Conservation (phyloP, 1,284 basidiomycete species). For the Phlebopus sp. region DNA sequence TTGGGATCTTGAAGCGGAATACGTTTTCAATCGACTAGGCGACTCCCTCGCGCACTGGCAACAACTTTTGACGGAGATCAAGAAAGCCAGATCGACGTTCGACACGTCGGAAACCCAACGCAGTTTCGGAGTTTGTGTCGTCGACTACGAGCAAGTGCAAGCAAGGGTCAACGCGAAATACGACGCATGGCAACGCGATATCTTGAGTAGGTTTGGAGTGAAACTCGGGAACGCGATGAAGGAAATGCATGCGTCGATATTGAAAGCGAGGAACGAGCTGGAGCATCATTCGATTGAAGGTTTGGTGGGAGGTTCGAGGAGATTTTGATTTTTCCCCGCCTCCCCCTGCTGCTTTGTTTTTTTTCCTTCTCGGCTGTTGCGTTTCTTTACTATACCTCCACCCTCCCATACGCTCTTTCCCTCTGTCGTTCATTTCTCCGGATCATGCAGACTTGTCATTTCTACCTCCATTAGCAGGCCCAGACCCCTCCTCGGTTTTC, state of each 20-base stretch:
- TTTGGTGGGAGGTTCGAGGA: slow-evolving; percentile 44
- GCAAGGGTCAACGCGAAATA: slow-evolving; percentile 97
- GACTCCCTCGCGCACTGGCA: slow-evolving; percentile 94
- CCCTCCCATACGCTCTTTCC: slow-evolving; percentile 4
- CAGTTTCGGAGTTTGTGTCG: slow-evolving; percentile 88
- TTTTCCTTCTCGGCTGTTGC: not conserved
- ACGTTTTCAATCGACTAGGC: slow-evolving; percentile 92
- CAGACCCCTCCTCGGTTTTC: not conserved
- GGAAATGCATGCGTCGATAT: slow-evolving; percentile 90
- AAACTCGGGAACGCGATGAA: slow-evolving; percentile 95
- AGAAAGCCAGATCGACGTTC: slow-evolving; percentile 93
- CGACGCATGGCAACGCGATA: slow-evolving; percentile 96
- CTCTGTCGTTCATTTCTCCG: slow-evolving; percentile 12
- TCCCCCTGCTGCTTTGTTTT: too few species aligned
- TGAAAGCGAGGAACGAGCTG: slow-evolving; percentile 91
- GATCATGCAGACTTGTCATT: slow-evolving; percentile 1
- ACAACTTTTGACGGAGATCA: slow-evolving; percentile 92
- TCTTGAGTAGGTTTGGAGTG: slow-evolving; percentile 86
- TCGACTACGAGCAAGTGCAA: slow-evolving; percentile 98
- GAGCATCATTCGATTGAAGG: slow-evolving; percentile 79
- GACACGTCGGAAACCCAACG: slow-evolving; percentile 95
- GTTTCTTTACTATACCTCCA: slow-evolving; percentile 7
- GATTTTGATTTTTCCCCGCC: slow-evolving; percentile 41
- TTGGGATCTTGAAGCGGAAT: slow-evolving; percentile 97
- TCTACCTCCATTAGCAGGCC: slow-evolving; percentile 13